These are phyloP conservation scores for Cryphonectria carpinicola DNA, from an alignment of 2,329 filamentous ascomycete genomes.

Conservation along the genomic window DNA sequence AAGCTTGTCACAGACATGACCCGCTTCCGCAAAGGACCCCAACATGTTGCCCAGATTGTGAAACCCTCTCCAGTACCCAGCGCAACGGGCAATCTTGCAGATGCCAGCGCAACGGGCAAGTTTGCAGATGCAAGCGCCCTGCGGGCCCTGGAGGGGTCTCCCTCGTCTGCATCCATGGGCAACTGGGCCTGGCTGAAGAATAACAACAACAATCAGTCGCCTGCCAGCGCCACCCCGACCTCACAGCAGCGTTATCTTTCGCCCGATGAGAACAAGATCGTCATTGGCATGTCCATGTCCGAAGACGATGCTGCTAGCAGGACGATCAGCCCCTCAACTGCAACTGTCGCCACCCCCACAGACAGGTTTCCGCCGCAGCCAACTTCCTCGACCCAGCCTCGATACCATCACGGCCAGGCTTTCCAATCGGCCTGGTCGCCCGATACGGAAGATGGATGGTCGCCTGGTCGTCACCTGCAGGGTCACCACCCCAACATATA, in stretches of 20 bases:
- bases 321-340: constrained; percentile 57
- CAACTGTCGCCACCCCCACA: constrained; percentile 45
- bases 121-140: constrained; percentile 65
- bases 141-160: constrained; percentile 61
- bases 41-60: constrained; percentile 41
- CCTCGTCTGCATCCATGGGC: constrained; percentile 57
- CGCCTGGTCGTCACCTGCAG: constrained; percentile 46
- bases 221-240: constrained; percentile 8
- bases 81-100: constrained; percentile 50
- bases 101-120: constrained; percentile 52
- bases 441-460: constrained; percentile 58
- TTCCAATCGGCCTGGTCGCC: constrained; percentile 62
- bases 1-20: constrained; percentile 72
- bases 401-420: constrained; percentile 36
- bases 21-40: constrained; percentile 48
- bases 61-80: constrained; percentile 28
- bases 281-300: constrained; percentile 71
- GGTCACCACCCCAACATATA: constrained; percentile 61
- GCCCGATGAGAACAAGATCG: constrained; percentile 70
- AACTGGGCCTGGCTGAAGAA: constrained; percentile 61
- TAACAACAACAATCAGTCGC: constrained; percentile 45
- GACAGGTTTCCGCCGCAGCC: constrained; percentile 34
- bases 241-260: constrained; percentile 55
- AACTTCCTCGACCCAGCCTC: constrained; percentile 32
- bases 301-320: constrained; percentile 52